Conservation (phyloP, 176 grass and related monocot species). For the Rhipidocladum racemiflorum region DNA sequence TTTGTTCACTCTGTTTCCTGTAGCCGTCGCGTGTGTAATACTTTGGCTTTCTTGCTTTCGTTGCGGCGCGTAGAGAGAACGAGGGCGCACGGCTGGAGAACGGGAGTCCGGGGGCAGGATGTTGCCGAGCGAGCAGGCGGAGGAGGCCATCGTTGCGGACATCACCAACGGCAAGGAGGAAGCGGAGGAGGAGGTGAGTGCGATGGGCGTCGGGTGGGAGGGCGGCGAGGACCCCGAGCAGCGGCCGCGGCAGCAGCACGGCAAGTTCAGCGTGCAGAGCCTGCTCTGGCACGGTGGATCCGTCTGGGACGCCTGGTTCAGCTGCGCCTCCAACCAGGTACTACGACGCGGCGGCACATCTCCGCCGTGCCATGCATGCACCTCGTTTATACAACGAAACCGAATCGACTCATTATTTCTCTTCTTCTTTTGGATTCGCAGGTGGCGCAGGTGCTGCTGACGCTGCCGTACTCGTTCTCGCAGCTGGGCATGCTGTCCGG, state of each 20-base stretch:
- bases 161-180: constrained; percentile 58
- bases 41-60: background rate
- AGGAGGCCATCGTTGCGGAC: constrained; percentile 66
- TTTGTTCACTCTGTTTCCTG: background rate
- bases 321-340: constrained; percentile 98
- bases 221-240: constrained; percentile 36
- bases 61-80: background rate
- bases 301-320: constrained; percentile 98
- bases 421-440: background rate
- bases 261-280: constrained; percentile 48
- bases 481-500: constrained; percentile 75
- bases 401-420: too few relatives aligned
- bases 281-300: constrained; percentile 96
- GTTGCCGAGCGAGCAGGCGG: constrained; percentile 62
- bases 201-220: constrained; percentile 41
- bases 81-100: background rate
- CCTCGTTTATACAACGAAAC: too few relatives aligned
- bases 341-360: too few relatives aligned
- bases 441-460: constrained; percentile 74
- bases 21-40: background rate
- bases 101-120: constrained; percentile 23
- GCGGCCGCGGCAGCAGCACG: constrained; percentile 12
- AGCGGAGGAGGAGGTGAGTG: constrained; percentile 50
- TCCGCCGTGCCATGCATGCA: background rate
- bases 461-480: constrained; percentile 73